These are phyloP conservation scores for Scutellaria galericulata DNA, from an alignment of 257 asterid genomes.

Conservation along the genomic window DNA sequence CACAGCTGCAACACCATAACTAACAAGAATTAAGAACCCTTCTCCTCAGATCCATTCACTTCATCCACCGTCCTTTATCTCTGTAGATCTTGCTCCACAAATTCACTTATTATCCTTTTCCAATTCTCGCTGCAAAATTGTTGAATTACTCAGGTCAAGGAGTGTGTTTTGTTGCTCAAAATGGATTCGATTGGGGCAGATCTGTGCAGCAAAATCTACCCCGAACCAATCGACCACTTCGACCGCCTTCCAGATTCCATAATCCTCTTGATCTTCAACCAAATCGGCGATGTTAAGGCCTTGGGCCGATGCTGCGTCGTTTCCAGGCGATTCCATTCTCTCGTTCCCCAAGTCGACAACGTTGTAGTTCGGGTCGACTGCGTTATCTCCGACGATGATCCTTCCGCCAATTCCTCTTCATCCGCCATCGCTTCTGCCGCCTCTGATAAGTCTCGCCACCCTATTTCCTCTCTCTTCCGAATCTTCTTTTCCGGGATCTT, in stretches of 20 bases:
- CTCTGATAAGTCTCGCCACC: constrained; percentile 61
- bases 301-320: constrained; percentile 87
- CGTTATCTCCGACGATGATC: constrained; percentile 86
- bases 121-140: neutral
- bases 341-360: constrained; percentile 84
- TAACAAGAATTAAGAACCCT: neutral
- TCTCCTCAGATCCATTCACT: constrained; percentile 19
- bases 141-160: neutral
- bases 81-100: neutral
- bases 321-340: constrained; percentile 67
- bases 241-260: constrained; percentile 76
- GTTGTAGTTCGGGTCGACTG: constrained; percentile 93
- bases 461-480: constrained; percentile 68
- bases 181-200: constrained; percentile 59
- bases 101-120: neutral
- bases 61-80: neutral
- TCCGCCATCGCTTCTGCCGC: constrained; percentile 34
- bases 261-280: constrained; percentile 75
- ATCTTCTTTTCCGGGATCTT: constrained; percentile 58
- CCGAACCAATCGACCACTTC: constrained; percentile 74
- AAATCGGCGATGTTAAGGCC: constrained; percentile 89
- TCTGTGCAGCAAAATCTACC: constrained; percentile 53
- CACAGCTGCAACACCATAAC: neutral
- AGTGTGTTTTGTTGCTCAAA: constrained; percentile 12
- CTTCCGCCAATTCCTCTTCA: constrained; percentile 46